Evolutionary conservation across 1,139 yeast genomes (phyloP), one percentile per base, ranked within the genome.

Genomic region (Zygosaccharomyces pseudobailii): DNA sequence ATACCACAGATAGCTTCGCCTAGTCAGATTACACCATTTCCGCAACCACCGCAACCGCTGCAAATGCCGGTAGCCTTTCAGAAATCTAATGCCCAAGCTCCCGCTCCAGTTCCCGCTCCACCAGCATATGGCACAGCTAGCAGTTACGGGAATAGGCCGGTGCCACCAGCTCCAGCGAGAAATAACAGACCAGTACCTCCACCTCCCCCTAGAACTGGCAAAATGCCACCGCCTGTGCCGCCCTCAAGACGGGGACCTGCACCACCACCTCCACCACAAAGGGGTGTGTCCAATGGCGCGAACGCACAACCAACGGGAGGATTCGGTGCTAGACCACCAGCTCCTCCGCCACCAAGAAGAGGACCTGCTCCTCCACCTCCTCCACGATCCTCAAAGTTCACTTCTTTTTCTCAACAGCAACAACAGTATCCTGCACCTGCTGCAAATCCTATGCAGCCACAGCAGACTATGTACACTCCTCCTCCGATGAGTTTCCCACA

Each of bases 311-410:
- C 38, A 20, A 32, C 31, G 25, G 13, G 42, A n/a, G 31, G 30
- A 9, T 23, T 36, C 4, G 45, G 44, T 4, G 45, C 46, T 13
- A 40, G 51, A 13, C 47, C 45, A 28, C 47, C 50, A 10, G 50
- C 62, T 25, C 65, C 65, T 30, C 64, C 65, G 23, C 69, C 65
- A 13, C 63, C 67, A 30, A 44, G 56, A 33, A 50, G 57, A n/a
- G 58, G 59, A 9, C 55, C 55, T 19, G 56, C 55, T n/a, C 65
- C 60, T 36, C 60, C 58, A 19, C 55, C 55, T 8, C 59, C 55
- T 22, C 58, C 54, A 31, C 59, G 62, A 39, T 53, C 57, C 4
- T 45, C 54, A 25, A 50, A 59, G 38, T 46, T 42, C 40, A 39
- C 49, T 56, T 10, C 58, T 62, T 10, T 57, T 42, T 40, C 49